Conservation (phyloP, 495 filamentous ascomycete genomes). For the Parmelia sp. region DNA sequence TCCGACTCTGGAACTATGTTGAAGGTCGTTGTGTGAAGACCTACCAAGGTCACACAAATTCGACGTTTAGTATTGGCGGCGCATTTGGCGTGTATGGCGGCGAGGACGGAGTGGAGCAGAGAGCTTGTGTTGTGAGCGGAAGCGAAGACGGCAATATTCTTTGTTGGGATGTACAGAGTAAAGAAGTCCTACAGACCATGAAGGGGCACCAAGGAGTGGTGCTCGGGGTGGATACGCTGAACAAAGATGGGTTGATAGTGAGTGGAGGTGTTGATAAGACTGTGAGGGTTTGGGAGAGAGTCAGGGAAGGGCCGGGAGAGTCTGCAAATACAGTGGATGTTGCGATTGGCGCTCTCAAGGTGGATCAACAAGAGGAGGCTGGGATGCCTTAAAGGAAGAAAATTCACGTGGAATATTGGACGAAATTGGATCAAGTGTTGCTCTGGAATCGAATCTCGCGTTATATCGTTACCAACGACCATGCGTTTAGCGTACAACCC, state of each 20-base stretch:
- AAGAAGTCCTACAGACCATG: constrained; percentile 67
- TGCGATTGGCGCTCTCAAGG: background rate
- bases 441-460: background rate
- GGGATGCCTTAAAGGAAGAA: background rate
- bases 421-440: background rate
- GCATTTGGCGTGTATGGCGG: constrained; percentile 65
- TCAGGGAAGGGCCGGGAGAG: constrained; percentile 19
- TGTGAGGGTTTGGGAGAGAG: constrained; percentile 56
- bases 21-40: constrained; percentile 87
- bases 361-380: background rate
- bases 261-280: constrained; percentile 61
- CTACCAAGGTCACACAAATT: constrained; percentile 88
- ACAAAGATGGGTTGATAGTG: constrained; percentile 42
- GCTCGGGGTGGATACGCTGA: constrained; percentile 67
- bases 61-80: constrained; percentile 73
- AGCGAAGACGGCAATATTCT: constrained; percentile 82
- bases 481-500: background rate
- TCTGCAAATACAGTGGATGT: background rate
- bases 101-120: constrained; percentile 31
- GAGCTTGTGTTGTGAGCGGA: constrained; percentile 67
- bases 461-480: no score
- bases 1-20: constrained; percentile 92
- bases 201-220: constrained; percentile 74
- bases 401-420: background rate
- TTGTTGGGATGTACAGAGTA: constrained; percentile 83